Base-by-base conservation (phyloP, 2,329 filamentous ascomycete species). In the Paraphaeosphaeria sporulosa region DNA sequence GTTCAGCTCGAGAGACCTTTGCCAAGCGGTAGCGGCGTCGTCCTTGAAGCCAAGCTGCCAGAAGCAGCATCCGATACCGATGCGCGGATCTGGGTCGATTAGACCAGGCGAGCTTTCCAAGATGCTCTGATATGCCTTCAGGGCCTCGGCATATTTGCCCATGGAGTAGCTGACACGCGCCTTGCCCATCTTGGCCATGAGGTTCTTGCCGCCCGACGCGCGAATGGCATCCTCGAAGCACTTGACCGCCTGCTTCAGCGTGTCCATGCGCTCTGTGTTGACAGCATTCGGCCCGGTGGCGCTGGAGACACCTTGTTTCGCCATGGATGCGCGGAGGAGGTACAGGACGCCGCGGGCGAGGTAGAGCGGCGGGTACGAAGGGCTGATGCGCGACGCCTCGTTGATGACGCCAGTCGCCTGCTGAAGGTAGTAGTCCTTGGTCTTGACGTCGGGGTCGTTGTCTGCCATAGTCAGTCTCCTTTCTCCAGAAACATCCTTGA, bases 41-140 rank as follows among this genome's bases (percentile, higher is more conserved):
- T 96, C 92, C 77, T 96, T 97, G 82, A 92, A 93, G 12, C 94
- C 94, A 30, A 99, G 84, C 77, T 97, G 92, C 95, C 96, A 99
- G 77, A 97, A 90, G 82, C 95, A 99, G 78, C 93, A 95, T 48
- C 95, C 95, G 72, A 99, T 94, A 57, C 95, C 95, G 68, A 99
- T 94, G 69, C 96, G 88, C 67, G 95, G 96, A 77, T 99, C 95
- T 0, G 95, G 95, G 72, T 99, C 95, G 44, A 91, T 87, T 71
- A 98, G 84, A 67, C 92, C 89, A 1, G 95, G 95, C 82, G 94
- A 93, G 78, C 91, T 93, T 69, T 89, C 85, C 53, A 99, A 82
- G 17, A 93, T 93, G 61, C 92, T 90, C 79, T 99, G 95, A 75
- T 98, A 99, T 25, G 87, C 84, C 61, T 91, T 86, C 55, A 98